These are phyloP conservation scores for Podila verticillata DNA, from an alignment of 192 early-diverging fungal species.

Conservation along the genomic window DNA sequence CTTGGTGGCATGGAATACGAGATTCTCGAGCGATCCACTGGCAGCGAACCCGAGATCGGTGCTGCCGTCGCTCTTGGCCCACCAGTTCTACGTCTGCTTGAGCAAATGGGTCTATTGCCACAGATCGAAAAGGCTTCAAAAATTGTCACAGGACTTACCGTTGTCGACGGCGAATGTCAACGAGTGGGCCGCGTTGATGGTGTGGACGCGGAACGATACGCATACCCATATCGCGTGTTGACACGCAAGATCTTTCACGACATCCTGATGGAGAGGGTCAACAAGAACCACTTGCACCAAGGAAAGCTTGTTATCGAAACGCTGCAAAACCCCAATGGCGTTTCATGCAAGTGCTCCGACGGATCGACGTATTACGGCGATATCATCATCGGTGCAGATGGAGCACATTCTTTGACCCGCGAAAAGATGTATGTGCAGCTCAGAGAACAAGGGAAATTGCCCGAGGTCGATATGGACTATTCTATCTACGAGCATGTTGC, in stretches of 20 bases:
- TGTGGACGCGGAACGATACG: conserved; percentile 13
- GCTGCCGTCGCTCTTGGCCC: conserved; percentile 27
- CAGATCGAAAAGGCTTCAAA: conserved; percentile 23
- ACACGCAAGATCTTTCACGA: conserved; percentile 16
- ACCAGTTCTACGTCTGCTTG: conserved; percentile 28
- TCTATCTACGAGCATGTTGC: conserved; percentile 7
- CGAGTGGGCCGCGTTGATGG: conserved; percentile 16
- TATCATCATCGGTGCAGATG: conserved; percentile 39
- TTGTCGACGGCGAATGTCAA: conserved; percentile 10
- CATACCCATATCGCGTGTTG: conserved; percentile 18
- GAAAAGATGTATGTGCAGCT: conserved; percentile 23
- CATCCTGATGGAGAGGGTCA: conserved; percentile 17
- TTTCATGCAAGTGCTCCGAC: conserved; percentile 31
- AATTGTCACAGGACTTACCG: conserved; percentile 3
- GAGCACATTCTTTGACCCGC: conserved; percentile 28
- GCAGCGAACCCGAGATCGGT: conserved; percentile 15
- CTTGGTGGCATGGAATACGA: conserved; percentile 40
- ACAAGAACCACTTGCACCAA: conserved; percentile 3
- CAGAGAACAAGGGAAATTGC: conserved; percentile 19
- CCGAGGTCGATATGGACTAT: conserved; percentile 19
- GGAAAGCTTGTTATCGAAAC: conserved; percentile 27
- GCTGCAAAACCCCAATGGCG: conserved; percentile 25
- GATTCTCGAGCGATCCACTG: conserved; percentile 25
- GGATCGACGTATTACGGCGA: conserved; percentile 37
- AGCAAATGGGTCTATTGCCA: conserved; percentile 39